These are phyloP conservation scores for Saccharomycopsis selenospora DNA, from an alignment of 805 yeast species.

Conservation along the genomic window DNA sequence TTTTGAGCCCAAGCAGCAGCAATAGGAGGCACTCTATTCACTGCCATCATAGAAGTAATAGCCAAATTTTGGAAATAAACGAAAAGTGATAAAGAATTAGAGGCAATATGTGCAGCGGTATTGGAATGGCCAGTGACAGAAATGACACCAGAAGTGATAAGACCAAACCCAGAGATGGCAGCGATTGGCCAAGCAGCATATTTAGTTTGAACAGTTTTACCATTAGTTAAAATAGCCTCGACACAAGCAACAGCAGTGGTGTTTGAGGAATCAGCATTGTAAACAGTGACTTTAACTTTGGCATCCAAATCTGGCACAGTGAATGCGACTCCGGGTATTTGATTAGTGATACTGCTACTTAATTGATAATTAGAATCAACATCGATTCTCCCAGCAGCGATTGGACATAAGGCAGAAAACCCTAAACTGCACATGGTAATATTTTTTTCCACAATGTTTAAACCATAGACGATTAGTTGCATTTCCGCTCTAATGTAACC, in stretches of 20 bases:
- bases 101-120: constrained; percentile 96
- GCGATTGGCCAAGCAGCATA: constrained; percentile 97
- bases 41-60: constrained; percentile 92
- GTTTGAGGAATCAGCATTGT: constrained; percentile 38
- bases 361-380: constrained; percentile 45
- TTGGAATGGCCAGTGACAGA: constrained; percentile 83
- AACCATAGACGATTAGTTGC: constrained; percentile 72
- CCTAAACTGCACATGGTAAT: constrained; percentile 60
- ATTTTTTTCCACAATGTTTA: constrained; percentile 47
- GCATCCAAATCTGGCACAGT: constrained; percentile 95
- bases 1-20: constrained; percentile 98
- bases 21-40: constrained; percentile 85
- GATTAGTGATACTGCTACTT: constrained; percentile 31
- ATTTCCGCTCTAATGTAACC: constrained; percentile 63
- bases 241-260: constrained; percentile 75
- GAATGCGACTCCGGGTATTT: constrained; percentile 79
- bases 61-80: constrained; percentile 92
- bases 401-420: constrained; percentile 66
- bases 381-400: constrained; percentile 80
- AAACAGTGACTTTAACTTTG: constrained; percentile 66
- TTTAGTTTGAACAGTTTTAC: constrained; percentile 87
- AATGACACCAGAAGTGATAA: constrained; percentile 78
- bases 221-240: constrained; percentile 77
- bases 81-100: constrained; percentile 87
- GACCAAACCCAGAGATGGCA: constrained; percentile 80